Evolutionary conservation across 495 filamentous ascomycete species (phyloP).

Genomic region (Lophiotrema nucula): DNA sequence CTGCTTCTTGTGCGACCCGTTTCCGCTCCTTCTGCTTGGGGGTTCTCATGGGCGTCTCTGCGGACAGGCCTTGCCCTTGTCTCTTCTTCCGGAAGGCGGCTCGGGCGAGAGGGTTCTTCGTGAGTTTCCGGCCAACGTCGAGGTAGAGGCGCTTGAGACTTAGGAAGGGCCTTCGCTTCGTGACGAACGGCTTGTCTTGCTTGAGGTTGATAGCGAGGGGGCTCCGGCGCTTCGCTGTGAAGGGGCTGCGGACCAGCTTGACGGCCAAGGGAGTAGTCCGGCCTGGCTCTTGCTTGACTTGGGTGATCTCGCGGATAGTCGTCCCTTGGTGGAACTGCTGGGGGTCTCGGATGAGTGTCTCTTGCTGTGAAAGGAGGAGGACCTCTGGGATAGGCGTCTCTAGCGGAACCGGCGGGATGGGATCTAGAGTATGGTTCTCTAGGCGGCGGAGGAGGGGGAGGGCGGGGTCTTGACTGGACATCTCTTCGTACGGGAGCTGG

Average conservation of each 20-base stretch:
- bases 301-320: background rate
- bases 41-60: background rate
- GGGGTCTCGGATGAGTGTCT: background rate
- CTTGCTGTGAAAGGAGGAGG: background rate
- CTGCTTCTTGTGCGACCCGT: background rate
- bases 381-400: constrained; percentile 10
- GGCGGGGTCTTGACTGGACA: background rate
- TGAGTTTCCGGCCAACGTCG: constrained; percentile 11
- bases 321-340: background rate
- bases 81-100: constrained; percentile 16
- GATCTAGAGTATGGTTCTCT: background rate
- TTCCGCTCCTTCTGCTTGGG: background rate
- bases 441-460: background rate
- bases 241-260: constrained; percentile 2
- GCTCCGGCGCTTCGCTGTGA: constrained; percentile 19
- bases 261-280: constrained; percentile 7
- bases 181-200: constrained; percentile 11
- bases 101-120: constrained; percentile 17
- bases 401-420: background rate
- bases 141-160: constrained; percentile 9
- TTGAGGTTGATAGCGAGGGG: constrained; percentile 20
- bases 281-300: background rate
- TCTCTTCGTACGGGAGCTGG: constrained; percentile 7
- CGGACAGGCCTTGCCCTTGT: constrained; percentile 4
- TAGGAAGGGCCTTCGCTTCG: constrained; percentile 16